phyloP scores from a whole-genome alignment of 164 flowering plant species.

The Stephania cephalantha region DNA sequence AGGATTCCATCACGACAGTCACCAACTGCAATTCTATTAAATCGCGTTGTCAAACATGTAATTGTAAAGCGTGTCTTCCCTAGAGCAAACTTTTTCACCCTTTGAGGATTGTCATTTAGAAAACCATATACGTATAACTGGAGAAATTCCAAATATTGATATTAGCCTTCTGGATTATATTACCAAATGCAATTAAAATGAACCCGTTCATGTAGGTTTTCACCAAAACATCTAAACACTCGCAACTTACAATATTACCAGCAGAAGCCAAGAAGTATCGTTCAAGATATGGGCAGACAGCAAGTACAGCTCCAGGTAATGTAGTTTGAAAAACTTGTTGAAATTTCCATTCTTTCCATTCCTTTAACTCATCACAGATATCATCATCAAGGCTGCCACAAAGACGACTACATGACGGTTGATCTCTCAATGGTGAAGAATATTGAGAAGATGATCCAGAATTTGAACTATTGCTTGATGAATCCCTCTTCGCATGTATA shows the following conservation, averaged over 20 bases:
- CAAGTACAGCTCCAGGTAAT: conserved; percentile 73
- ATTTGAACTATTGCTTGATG: conserved; percentile 48
- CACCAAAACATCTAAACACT: neutral
- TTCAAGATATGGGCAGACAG: conserved; percentile 84
- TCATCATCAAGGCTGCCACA: conserved; percentile 87
- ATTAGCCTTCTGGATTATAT: conserved; percentile 4
- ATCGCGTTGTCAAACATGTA: conserved; percentile 58
- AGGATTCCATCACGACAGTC: conserved; percentile 98
- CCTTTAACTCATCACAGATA: conserved; percentile 68
- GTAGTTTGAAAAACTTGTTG: conserved; percentile 34
- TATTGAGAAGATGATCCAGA: conserved; percentile 53
- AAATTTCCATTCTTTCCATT: conserved; percentile 70
- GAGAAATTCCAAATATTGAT: conserved; percentile 8
- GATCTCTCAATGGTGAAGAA: conserved; percentile 65
- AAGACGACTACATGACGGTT: conserved; percentile 62
- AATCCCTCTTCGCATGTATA: conserved; percentile 55
- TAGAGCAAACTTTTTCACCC: conserved; percentile 54
- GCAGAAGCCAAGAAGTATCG: conserved; percentile 84
- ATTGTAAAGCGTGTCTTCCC: conserved; percentile 80
- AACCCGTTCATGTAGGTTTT: neutral
- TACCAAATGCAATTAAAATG: neutral
- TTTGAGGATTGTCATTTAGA: conserved; percentile 60
- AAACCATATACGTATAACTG: conserved; percentile 90
- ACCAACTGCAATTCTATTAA: conserved; percentile 88
- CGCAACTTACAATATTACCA: conserved; percentile 77